Base-by-base conservation (phyloP, 805 yeast species). In the Yamadazyma laniorum region DNA sequence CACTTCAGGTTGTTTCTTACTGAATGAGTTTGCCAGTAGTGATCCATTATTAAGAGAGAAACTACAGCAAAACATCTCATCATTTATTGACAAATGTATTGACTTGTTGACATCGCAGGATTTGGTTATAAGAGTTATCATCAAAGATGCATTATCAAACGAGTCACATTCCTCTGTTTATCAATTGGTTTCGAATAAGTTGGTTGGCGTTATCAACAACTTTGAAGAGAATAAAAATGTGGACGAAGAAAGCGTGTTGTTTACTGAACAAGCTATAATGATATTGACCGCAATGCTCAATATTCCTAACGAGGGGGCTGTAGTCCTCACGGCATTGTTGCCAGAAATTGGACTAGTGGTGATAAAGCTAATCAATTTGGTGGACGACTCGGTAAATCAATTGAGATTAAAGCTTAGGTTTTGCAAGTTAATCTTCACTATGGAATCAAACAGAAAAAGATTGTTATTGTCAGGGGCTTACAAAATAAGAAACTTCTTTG, bases 121-220 rank as follows among this genome's bases (percentile, higher is more conserved):
- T 51, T 61, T 75, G 40, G 71, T 77, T 4, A 70, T 80, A 0
- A 69, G 95, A 44, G 93, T 86, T 31, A 77, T 79, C 29, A 75
- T 86, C 2, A 77, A 82, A 43, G 95, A 86, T 46, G 79, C 86
- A 2, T 58, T 88, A 30, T 77, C 84, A 11, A 62, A 72, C 21
- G 90, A 83, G 40, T 58, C 81, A 32, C 81, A 84, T 60, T 77
- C 88, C 9, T 65, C 67, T 18, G 71, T 79, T 11, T 73, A 74
- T 52, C 71, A 68, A 37, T 50, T 69, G 43, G 63, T 82, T 15
- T 67, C 80, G 34, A 56, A 61, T 5, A 72, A 72, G 39, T 51
- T 82, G 27, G 65, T 58, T 34, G 51, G 54, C 3, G 55, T 64
- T 16, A 64, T 74, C 3, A 59, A 56, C 2, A 56, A 54, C 12